Conservation (phyloP, 495 filamentous ascomycete species). For the Trichoderma virens region DNA sequence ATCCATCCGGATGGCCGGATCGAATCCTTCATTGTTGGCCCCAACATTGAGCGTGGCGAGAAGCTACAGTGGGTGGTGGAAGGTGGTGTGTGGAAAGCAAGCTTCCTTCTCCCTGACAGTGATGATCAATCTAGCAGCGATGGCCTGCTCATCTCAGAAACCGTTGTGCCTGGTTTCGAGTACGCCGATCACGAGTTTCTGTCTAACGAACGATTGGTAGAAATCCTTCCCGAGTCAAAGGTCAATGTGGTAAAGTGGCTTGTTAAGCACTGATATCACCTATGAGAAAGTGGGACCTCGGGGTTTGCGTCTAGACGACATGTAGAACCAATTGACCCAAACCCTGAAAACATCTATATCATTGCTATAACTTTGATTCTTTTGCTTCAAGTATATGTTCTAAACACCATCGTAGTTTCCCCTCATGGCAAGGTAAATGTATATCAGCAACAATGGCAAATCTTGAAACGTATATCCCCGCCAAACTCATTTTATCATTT, state of each 20-base stretch:
- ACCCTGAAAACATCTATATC: no score
- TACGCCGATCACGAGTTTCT: slow-evolving; percentile 58
- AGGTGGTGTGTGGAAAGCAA: slow-evolving; percentile 56
- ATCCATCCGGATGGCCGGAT: slow-evolving; percentile 18
- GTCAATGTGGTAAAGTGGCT: slow-evolving; percentile 45
- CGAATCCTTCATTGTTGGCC: slow-evolving; percentile 57
- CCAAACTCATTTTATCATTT: no score
- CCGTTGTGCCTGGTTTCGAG: slow-evolving; percentile 61
- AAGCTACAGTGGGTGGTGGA: slow-evolving; percentile 61
- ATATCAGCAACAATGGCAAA: no score
- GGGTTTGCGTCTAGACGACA: not conserved
- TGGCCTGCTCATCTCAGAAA: slow-evolving; percentile 57
- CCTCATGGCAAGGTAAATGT: no score
- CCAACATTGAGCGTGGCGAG: slow-evolving; percentile 47
- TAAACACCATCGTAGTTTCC: no score
- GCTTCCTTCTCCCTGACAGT: slow-evolving; percentile 45
- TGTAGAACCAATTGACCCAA: not conserved
- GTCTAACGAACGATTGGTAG: slow-evolving; percentile 29
- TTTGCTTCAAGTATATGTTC: no score
- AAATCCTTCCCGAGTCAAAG: slow-evolving; percentile 41
- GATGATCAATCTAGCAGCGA: slow-evolving; percentile 27
- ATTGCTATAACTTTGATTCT: no score
- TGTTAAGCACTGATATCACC: slow-evolving; percentile 6
- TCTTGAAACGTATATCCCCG: no score
- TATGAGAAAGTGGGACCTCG: not conserved